Evolutionary conservation across 1,284 basidiomycete genomes (phyloP).

Genomic region (Austroboletus novae-zelandiae): DNA sequence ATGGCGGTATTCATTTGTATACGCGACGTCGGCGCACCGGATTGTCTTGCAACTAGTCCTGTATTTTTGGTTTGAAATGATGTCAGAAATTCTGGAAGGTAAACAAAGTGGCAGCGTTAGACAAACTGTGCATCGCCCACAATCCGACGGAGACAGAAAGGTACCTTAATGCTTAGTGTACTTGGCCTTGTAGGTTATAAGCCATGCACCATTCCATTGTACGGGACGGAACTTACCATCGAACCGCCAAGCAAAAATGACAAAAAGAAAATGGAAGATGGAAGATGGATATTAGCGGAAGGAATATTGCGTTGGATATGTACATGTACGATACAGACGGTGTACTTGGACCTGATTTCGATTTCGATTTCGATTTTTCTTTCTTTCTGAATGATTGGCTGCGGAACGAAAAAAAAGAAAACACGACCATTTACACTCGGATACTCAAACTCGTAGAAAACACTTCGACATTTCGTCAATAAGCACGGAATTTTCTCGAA

Average conservation of each 20-base stretch:
- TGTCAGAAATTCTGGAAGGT: not conserved
- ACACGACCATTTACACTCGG: slow-evolving; percentile 38
- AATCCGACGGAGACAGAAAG: slow-evolving; percentile 12
- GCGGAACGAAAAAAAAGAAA: not conserved
- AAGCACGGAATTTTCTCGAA: not conserved
- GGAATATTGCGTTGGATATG: slow-evolving; percentile 43
- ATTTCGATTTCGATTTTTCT: slow-evolving; percentile 18
- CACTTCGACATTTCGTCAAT: slow-evolving; percentile 1
- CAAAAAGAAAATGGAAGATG: not conserved
- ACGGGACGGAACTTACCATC: slow-evolving; percentile 34
- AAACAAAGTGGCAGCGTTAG: not conserved
- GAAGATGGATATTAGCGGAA: not conserved
- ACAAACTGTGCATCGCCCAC: not conserved
- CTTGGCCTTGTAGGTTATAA: slow-evolving; percentile 50
- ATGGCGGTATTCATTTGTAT: slow-evolving; percentile 41
- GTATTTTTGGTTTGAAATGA: not conserved
- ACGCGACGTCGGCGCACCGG: slow-evolving; percentile 41
- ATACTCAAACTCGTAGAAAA: slow-evolving; percentile 51
- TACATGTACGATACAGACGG: slow-evolving; percentile 48
- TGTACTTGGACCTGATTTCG: slow-evolving; percentile 42
- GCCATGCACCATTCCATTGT: slow-evolving; percentile 57
- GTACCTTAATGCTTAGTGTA: slow-evolving; percentile 52
- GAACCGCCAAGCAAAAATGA: not conserved
- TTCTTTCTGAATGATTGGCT: not conserved
- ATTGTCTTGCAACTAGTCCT: slow-evolving; percentile 53